Conservation (phyloP, 805 yeast species). For the Wickerhamiella australiensis region DNA sequence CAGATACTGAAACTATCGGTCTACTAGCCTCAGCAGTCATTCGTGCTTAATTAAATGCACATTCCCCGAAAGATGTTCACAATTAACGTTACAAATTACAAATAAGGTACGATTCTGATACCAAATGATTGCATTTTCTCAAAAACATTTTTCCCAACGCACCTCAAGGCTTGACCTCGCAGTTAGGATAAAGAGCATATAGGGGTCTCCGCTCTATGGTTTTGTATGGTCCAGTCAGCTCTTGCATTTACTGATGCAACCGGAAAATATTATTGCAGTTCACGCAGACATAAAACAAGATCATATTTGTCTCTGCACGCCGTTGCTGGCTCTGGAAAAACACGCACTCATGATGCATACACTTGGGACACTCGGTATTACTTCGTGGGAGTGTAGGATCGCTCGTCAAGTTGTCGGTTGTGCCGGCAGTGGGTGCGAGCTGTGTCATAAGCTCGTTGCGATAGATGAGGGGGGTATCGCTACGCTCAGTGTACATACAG, state of each 20-base stretch:
- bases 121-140: too few relatives aligned
- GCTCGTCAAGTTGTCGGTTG: conserved; percentile 84
- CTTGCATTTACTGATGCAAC: conserved; percentile 3
- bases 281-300: conserved; percentile 78
- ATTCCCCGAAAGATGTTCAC: too few relatives aligned
- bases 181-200: too few relatives aligned
- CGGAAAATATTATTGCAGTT: conserved; percentile 66
- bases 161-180: too few relatives aligned
- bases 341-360: conserved; percentile 81
- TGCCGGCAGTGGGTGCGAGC: conserved; percentile 92
- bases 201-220: too few relatives aligned
- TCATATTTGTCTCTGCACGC: conserved; percentile 89
- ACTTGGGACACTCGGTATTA: conserved; percentile 83
- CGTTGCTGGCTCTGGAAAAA: conserved; percentile 95
- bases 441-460: conserved; percentile 86
- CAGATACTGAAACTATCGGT: too few relatives aligned
- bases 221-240: too few relatives aligned
- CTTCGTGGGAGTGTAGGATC: conserved; percentile 98
- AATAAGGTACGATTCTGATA: too few relatives aligned
- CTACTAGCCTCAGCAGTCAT: too few relatives aligned
- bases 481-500: conserved; percentile 85
- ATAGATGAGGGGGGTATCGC: conserved; percentile 72
- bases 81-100: too few relatives aligned
- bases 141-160: too few relatives aligned
- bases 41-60: too few relatives aligned